A percentile compares a stretch with the other conserved stretches of the same genome.
Conservation (phyloP, 768 basidiomycete genomes). For the Russula griseocarnosa region DNA sequence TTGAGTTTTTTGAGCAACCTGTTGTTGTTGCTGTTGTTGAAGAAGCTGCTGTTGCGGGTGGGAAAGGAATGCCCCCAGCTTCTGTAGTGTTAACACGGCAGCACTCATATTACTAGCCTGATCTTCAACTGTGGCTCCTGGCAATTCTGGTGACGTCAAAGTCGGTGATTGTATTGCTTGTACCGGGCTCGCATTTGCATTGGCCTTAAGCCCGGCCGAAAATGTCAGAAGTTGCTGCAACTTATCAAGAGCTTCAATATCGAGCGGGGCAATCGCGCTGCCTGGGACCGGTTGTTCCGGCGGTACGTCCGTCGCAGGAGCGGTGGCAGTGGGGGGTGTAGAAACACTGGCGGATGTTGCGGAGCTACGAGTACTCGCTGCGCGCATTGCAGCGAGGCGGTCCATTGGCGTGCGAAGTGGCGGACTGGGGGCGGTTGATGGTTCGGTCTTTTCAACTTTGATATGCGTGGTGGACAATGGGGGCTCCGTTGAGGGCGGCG, state of each 20-base stretch:
- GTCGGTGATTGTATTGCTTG: neutral
- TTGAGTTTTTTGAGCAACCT: neutral
- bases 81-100: conserved; percentile 1
- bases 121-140: neutral
- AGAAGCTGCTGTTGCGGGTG: neutral
- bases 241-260: conserved; percentile 17
- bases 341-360: neutral
- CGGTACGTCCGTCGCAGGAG: neutral
- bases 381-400: conserved; percentile 12
- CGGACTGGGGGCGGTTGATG: neutral
- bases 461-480: conserved; percentile 2
- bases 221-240: conserved; percentile 14
- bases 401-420: conserved; percentile 7
- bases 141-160: neutral
- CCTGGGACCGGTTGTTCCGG: neutral
- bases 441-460: conserved; percentile 6
- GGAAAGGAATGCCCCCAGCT: conserved; percentile 7
- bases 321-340: neutral
- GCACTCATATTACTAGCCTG: neutral
- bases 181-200: neutral
- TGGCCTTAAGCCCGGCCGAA: conserved; percentile 9
- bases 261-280: conserved; percentile 8
- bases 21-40: neutral
- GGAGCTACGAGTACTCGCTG: neutral
- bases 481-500: neutral